Evolutionary conservation across 345 rosid genomes (phyloP), one percentile per base, ranked within the genome.

Genomic region (Mangifera indica): DNA sequence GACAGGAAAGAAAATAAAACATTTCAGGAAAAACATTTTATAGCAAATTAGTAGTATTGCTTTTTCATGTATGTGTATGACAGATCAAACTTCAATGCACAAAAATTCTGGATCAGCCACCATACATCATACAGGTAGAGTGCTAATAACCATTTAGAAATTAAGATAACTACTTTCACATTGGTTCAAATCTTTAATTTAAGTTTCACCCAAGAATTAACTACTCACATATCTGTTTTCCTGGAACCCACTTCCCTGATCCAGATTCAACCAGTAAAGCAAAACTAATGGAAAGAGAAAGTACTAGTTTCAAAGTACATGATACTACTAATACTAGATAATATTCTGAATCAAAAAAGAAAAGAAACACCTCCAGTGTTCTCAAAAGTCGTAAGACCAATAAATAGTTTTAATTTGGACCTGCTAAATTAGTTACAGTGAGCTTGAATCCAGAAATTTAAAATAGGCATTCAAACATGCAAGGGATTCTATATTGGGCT

Each of bases 1-100:
- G 82, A 67, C 76, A 68, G 42, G 25, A 46, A 29, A 70, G 37
- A 57, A 74, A 63, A 21, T 32, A 40, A 7, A 42, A 4, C 34
- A 69, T 51, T 15, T 71, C 54, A 67, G 15, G n/a, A n/a, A 42
- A 56, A 20, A 51, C 1, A 63, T 55, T n/a, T 58, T 66, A 62
- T 58, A 34, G 52, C 32, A 66, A 48, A 65, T 18, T 14, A 21
- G 42, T 10, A 2, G 20, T 18, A n/a, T n/a, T n/a, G n/a, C n/a
- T n/a, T n/a, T n/a, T 37, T 37, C 42, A 5, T 5, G 42, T 37
- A 37, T 37, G 42, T 37, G 9, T 2, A n/a, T 4, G 46, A 18
- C 42, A 48, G 20, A 65, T 66, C 25, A 66, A 25, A 42, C 5
- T 44, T 42, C 11, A 56, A 57, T 45, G 63, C 21, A 44, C 2